Base-by-base conservation (phyloP, 331 rosid genomes). In the Malus hybrid region DNA sequence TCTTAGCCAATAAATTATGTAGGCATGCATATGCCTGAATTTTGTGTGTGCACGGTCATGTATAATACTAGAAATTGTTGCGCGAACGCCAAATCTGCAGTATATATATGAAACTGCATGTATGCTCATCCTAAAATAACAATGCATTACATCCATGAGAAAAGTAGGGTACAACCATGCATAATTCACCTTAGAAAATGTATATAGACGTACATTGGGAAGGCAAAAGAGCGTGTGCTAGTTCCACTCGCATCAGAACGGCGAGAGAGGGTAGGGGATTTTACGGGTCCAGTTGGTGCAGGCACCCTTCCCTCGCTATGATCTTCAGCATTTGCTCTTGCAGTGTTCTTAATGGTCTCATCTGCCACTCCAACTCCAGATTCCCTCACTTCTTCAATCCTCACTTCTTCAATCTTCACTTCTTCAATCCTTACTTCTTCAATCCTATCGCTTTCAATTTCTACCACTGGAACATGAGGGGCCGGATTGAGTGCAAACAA, bases 131-230 rank as follows among this genome's bases (percentile, higher is more conserved):
- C 48, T 13, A 52, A 52, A 52, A 24, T 9, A 8, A 4, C 52
- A 29, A 54, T 48, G 54, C 34, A 46, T 56, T 63, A 61, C 56
- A 64, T 60, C 75, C 60, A 67, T n/a, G 42, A 44, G 28, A 42
- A 60, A 65, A 32, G 14, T 32, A 65, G 59, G 4, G 44, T 18
- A 61, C 8, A 10, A 42, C n/a, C 57, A 73, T 73, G 29, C 77
- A 73, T 10, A 61, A 44, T 46, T 74, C 72, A 66, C 46, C 74
- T 60, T 27, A 76, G 29, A 68, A n/a, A 28, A 67, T 33, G 69
- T 71, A 77, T 69, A 54, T 67, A 33, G 79, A 81, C 97, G 86
- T 79, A 94, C 99, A 81, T 61, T 77, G 93, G 91, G 57, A 82
- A 84, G 74, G 90, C 84, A 74, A 77, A 84, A 70, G 96, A 74